phyloP scores from a whole-genome alignment of 73 alveolate species.

The Durusdinium trenchii region DNA sequence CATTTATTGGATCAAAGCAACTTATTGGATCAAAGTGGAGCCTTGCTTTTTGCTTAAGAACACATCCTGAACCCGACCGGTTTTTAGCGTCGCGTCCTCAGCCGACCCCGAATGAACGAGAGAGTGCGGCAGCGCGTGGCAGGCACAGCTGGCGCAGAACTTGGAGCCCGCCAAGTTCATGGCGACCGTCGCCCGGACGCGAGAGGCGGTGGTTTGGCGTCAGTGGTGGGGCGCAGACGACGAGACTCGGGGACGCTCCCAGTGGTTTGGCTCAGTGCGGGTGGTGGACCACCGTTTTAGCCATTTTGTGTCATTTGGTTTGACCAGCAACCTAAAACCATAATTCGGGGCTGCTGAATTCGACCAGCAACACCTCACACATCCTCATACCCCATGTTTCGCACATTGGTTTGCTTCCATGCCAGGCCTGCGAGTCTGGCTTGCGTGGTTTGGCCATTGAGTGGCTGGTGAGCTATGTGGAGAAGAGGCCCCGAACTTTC shows the following conservation, averaged over 20 bases:
- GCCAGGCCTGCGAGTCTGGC: constrained; percentile 68
- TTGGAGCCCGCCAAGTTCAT: constrained; percentile 95
- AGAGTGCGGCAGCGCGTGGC: background rate
- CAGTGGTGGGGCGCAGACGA: background rate
- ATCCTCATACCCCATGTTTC: too few relatives aligned
- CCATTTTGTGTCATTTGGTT: too few relatives aligned
- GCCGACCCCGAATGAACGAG: too few relatives aligned
- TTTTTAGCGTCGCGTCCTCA: too few relatives aligned
- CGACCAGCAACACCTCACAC: too few relatives aligned
- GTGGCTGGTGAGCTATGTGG: constrained; percentile 94
- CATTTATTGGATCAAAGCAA: background rate
- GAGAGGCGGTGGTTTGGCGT: constrained; percentile 1
- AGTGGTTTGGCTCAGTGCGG: background rate
- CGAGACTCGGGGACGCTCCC: background rate
- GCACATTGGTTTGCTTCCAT: too few relatives aligned
- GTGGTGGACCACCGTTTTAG: too few relatives aligned
- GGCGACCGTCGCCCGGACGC: constrained; percentile 88
- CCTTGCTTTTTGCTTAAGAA: background rate
- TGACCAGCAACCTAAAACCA: too few relatives aligned
- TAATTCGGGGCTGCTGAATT: too few relatives aligned
- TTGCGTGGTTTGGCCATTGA: constrained; percentile 84
- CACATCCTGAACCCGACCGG: too few relatives aligned
- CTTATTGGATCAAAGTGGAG: background rate
- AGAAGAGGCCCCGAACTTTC: constrained; percentile 54
- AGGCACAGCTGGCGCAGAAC: constrained; percentile 87